Percentiles rank a stretch among this genome's conserved stretches.
phyloP scores from a whole-genome alignment of 306 rosid species.

The Elaeagnus macrophylla region DNA sequence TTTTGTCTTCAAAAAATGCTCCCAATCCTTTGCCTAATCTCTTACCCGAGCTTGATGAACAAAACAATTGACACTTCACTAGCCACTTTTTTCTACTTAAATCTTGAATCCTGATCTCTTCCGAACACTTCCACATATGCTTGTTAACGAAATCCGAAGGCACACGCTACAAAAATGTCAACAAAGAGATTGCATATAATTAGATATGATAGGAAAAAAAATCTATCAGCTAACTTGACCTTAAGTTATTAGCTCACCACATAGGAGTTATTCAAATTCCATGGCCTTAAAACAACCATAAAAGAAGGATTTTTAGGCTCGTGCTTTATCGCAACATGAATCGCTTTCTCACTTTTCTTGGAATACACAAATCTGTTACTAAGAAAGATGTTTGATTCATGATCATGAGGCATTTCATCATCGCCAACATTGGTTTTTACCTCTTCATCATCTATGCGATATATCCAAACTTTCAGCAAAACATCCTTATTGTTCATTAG shows the following conservation, averaged over 20 bases:
- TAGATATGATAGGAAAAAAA: neutral
- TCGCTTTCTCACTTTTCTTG: too few relatives aligned
- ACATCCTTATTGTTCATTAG: too few relatives aligned
- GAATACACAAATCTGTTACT: too few relatives aligned
- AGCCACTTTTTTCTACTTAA: neutral
- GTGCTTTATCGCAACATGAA: neutral
- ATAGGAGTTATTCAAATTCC: neutral
- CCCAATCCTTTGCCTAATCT: conserved; percentile 4
- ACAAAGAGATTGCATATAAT: neutral
- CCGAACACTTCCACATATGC: neutral
- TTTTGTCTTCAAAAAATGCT: neutral
- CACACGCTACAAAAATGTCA: neutral
- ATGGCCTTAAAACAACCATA: neutral
- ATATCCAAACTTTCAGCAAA: too few relatives aligned
- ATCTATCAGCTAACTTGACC: neutral
- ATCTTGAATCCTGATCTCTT: neutral
- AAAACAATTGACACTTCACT: neutral
- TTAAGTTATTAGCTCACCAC: neutral
- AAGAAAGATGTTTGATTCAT: too few relatives aligned
- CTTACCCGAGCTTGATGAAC: neutral
- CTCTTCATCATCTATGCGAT: too few relatives aligned
- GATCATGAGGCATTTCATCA: too few relatives aligned
- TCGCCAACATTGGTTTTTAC: too few relatives aligned
- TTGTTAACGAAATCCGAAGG: neutral
- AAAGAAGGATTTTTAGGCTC: conserved; percentile 9